These are phyloP conservation scores for Starmerella bombi DNA, from an alignment of 805 yeast genomes.

Conservation along the genomic window DNA sequence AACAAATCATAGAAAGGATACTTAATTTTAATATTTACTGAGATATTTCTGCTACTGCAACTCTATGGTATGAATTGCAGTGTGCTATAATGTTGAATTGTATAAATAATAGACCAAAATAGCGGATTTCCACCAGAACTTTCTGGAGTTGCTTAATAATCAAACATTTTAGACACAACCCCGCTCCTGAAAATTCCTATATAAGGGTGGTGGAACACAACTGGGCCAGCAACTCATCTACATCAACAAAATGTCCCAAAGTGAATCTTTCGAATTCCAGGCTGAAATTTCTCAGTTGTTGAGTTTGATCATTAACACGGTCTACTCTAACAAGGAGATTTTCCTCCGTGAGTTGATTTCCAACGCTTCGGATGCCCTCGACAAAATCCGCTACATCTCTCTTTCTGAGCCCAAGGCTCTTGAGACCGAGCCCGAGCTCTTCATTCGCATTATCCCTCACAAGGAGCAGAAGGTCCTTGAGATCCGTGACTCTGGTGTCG, in stretches of 20 bases:
- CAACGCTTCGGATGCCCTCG: conserved; percentile 97
- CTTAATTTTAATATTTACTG: not conserved
- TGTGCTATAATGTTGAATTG: too few species aligned
- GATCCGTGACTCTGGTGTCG: conserved; percentile 98
- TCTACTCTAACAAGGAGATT: conserved; percentile 97
- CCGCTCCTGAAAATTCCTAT: conserved; percentile 10
- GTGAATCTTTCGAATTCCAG: conserved; percentile 62
- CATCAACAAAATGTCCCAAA: conserved; percentile 22
- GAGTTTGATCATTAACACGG: conserved; percentile 99
- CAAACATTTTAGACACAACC: not conserved
- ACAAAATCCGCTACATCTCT: conserved; percentile 95
- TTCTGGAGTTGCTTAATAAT: conserved; percentile 12
- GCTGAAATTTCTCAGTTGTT: conserved; percentile 99
- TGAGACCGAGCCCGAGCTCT: conserved; percentile 90
- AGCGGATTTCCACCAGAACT: conserved; percentile 14
- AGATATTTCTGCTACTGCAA: not conserved
- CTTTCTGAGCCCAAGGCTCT: conserved; percentile 80
- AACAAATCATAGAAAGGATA: not conserved
- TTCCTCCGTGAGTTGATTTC: conserved; percentile 98
- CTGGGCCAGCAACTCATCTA: not conserved
- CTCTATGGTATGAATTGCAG: too few species aligned
- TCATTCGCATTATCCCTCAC: conserved; percentile 92
- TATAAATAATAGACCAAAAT: too few species aligned
- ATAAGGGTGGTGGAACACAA: conserved; percentile 4
- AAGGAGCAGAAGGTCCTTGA: conserved; percentile 90